Percentiles rank a stretch among this genome's conserved stretches.
These are phyloP conservation scores for Amaranthus cruentus DNA, from an alignment of 148 eudicot genomes.

Conservation along the genomic window DNA sequence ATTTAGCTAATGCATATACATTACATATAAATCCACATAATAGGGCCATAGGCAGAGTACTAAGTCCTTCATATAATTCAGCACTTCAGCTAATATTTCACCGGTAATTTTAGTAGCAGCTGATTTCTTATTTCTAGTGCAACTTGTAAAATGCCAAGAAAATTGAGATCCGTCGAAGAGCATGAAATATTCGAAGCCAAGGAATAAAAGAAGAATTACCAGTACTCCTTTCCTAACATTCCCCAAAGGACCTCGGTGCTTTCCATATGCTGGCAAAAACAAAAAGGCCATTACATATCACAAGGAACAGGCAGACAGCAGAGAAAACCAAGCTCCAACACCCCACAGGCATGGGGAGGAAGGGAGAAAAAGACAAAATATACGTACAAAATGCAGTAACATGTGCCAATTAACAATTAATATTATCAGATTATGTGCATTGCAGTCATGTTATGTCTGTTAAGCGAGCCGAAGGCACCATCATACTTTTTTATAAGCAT, in stretches of 20 bases:
- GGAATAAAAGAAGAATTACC: conserved; percentile 40
- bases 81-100: not conserved
- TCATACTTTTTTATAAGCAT: too few species aligned
- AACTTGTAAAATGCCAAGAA: not conserved
- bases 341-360: too few species aligned
- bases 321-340: not conserved
- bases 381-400: too few species aligned
- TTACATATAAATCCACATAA: too few species aligned
- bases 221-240: conserved; percentile 97
- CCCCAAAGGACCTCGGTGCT: conserved; percentile 87
- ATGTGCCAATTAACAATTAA: too few species aligned
- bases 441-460: too few species aligned
- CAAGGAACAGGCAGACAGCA: not conserved
- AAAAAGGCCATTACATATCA: not conserved
- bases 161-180: not conserved
- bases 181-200: not conserved
- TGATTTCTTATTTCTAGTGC: not conserved
- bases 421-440: too few species aligned
- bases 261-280: conserved; percentile 68
- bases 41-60: not conserved
- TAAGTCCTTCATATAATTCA: not conserved
- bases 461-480: too few species aligned
- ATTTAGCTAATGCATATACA: too few species aligned
- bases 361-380: too few species aligned
- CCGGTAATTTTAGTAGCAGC: not conserved